phyloP scores from a whole-genome alignment of 2,329 filamentous ascomycete genomes.

The Hypoxylon sp. region DNA sequence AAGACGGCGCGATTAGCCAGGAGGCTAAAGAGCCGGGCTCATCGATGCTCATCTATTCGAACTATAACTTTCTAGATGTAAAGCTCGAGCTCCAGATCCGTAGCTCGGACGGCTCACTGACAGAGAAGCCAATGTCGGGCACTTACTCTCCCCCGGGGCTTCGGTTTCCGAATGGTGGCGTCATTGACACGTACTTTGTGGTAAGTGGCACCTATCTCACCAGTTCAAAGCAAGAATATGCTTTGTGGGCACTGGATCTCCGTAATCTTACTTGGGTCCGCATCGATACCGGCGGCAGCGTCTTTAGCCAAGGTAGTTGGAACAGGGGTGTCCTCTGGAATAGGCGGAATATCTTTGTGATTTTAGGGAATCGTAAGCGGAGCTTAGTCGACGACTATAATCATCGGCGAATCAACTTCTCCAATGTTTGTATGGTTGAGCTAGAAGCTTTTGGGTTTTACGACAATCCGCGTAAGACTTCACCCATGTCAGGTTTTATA shows the following conservation, averaged over 20 bases:
- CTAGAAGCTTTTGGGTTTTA: conserved; percentile 97
- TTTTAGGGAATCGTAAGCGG: conserved; percentile 92
- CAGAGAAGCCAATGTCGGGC: conserved; percentile 90
- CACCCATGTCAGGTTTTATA: conserved; percentile 84
- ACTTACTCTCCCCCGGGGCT: conserved; percentile 90
- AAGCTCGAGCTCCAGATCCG: conserved; percentile 95
- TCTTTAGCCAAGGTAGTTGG: conserved; percentile 98
- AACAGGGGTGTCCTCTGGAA: conserved; percentile 96
- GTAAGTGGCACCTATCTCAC: conserved; percentile 98
- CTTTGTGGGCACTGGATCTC: conserved; percentile 93
- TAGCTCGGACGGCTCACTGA: conserved; percentile 83
- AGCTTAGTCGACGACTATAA: conserved; percentile 98
- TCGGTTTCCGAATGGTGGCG: conserved; percentile 93
- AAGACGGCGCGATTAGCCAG: conserved; percentile 65
- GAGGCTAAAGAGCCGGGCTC: conserved; percentile 72
- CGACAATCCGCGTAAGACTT: conserved; percentile 87
- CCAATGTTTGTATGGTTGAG: conserved; percentile 96
- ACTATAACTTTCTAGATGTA: conserved; percentile 98
- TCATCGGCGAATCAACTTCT: conserved; percentile 96
- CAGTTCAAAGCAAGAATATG: conserved; percentile 98
- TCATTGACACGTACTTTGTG: conserved; percentile 96
- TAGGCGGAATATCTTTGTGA: conserved; percentile 93
- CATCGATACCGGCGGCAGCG: conserved; percentile 93
- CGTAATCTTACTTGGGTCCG: conserved; percentile 92
- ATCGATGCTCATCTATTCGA: conserved; percentile 97